Evolutionary conservation across 1,284 basidiomycete species (phyloP).

Genomic region (Ceratobasidium sp.): DNA sequence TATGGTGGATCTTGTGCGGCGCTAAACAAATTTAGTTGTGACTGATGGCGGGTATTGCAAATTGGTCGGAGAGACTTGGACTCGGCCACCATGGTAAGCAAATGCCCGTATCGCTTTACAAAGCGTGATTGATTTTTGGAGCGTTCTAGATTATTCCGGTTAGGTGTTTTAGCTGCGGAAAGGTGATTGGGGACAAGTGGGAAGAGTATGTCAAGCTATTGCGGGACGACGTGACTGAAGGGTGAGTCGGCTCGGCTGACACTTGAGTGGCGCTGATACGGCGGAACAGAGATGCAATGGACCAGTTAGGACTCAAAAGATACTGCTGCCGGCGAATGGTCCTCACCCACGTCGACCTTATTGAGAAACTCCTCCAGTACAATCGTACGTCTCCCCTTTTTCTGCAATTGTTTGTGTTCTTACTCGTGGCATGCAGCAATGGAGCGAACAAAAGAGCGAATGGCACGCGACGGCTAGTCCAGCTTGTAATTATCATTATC

Average conservation of each 20-base stretch:
- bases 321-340: constrained; percentile 99
- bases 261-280: not conserved
- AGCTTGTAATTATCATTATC: constrained; percentile 15
- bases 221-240: constrained; percentile 80
- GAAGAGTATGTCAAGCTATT: constrained; percentile 81
- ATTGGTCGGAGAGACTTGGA: constrained; percentile 12
- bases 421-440: constrained; percentile 5
- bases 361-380: constrained; percentile 94
- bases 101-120: constrained; percentile 1
- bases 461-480: constrained; percentile 34
- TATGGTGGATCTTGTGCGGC: not conserved
- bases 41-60: constrained; percentile 13
- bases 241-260: constrained; percentile 59
- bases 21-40: constrained; percentile 1
- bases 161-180: constrained; percentile 90
- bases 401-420: not conserved
- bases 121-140: not conserved
- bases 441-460: constrained; percentile 38
- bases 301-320: constrained; percentile 87
- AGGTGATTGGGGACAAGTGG: constrained; percentile 95
- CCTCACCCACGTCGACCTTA: constrained; percentile 94
- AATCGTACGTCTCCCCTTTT: constrained; percentile 74
- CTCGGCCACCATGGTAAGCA: constrained; percentile 37
- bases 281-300: constrained; percentile 83
- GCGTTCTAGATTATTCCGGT: constrained; percentile 78